Conservation (phyloP, 768 basidiomycete genomes). For the Phaeotremella skinneri region DNA sequence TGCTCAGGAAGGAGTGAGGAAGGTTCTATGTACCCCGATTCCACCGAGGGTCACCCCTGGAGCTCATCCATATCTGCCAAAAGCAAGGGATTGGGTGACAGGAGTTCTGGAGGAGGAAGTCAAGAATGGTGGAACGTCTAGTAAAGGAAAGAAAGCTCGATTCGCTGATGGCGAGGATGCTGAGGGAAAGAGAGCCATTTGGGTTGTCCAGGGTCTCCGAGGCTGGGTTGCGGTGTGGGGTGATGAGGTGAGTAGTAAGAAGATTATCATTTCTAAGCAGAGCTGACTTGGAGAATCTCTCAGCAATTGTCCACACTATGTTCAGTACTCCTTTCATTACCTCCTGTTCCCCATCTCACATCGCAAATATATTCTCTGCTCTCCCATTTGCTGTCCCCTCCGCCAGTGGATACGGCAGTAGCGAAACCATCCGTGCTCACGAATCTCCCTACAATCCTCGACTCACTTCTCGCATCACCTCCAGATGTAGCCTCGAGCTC, state of each 20-base stretch:
- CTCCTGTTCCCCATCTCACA: conserved; percentile 82
- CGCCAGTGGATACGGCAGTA: conserved; percentile 32
- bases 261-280: not conserved
- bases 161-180: conserved; percentile 59
- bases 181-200: conserved; percentile 67
- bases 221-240: conserved; percentile 61
- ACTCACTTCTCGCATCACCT: conserved; percentile 48
- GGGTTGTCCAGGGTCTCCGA: conserved; percentile 54
- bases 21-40: conserved; percentile 72
- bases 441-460: conserved; percentile 49
- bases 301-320: conserved; percentile 73
- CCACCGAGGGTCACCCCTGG: conserved; percentile 61
- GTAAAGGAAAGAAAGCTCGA: conserved; percentile 61
- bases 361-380: conserved; percentile 83
- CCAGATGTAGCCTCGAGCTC: conserved; percentile 33
- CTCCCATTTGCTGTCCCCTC: conserved; percentile 67
- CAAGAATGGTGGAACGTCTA: conserved; percentile 55
- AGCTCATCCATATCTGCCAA: conserved; percentile 79
- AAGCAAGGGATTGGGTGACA: conserved; percentile 76
- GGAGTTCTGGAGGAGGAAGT: conserved; percentile 65
- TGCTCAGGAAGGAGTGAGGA: conserved; percentile 79
- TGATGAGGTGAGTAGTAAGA: conserved; percentile 62
- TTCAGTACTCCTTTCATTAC: conserved; percentile 70
- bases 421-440: conserved; percentile 39
- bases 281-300: not conserved